Conservation (phyloP, 2,329 filamentous ascomycete species). For the Metarhizium album region DNA sequence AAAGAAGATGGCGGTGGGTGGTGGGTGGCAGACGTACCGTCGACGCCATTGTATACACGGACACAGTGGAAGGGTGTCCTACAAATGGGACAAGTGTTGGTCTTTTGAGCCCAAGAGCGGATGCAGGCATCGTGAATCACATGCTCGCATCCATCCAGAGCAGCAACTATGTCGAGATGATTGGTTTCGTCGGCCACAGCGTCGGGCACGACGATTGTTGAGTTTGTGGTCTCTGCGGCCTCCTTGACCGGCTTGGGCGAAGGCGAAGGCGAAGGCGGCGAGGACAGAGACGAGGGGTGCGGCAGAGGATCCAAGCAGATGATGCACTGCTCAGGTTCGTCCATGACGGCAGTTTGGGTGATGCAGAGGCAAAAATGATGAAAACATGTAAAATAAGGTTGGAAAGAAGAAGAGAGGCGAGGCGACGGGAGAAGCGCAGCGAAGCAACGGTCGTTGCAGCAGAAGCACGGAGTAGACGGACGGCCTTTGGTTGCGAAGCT, state of each 20-base stretch:
- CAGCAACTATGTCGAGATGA: constrained; percentile 39
- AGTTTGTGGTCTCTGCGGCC: constrained; percentile 10
- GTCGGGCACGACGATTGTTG: constrained; percentile 7
- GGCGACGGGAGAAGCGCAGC: background rate
- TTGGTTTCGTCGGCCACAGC: constrained; percentile 17
- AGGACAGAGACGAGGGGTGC: constrained; percentile 17
- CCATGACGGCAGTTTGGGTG: constrained; percentile 34
- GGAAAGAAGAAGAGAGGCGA: constrained; percentile 9
- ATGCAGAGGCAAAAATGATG: constrained; percentile 25
- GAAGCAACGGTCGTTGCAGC: background rate
- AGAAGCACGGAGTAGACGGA: background rate
- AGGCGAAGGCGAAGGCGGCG: background rate
- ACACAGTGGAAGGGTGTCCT: constrained; percentile 85
- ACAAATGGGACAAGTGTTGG: constrained; percentile 97
- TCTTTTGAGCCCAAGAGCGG: constrained; percentile 88
- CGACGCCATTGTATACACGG: constrained; percentile 66
- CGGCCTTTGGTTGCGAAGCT: background rate
- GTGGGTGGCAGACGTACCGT: constrained; percentile 49
- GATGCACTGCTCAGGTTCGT: constrained; percentile 55
- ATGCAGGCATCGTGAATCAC: constrained; percentile 87
- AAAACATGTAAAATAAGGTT: constrained; percentile 36
- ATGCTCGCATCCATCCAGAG: constrained; percentile 72
- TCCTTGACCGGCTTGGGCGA: constrained; percentile 12
- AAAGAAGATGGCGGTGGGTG: constrained; percentile 4
- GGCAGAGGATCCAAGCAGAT: constrained; percentile 55